A percentile compares a stretch with the other conserved stretches of the same genome.
Conservation (phyloP, 2,329 filamentous ascomycete genomes). For the Colletotrichum kahawae region DNA sequence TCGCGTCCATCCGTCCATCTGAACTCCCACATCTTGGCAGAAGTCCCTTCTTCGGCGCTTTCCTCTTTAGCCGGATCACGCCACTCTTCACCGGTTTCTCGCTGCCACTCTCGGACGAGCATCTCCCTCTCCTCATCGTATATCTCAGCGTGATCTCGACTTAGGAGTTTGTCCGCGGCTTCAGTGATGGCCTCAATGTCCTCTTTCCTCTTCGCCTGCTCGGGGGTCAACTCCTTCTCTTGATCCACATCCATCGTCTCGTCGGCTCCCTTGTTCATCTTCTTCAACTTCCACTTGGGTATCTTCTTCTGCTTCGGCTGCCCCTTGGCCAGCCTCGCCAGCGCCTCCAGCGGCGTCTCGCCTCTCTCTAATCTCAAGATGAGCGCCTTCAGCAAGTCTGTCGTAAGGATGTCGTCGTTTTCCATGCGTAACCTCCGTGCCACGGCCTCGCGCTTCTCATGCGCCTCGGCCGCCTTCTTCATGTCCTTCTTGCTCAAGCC, state of each 20-base stretch:
- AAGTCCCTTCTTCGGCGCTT: constrained; percentile 28
- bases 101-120: constrained; percentile 80
- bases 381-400: constrained; percentile 75
- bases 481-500: constrained; percentile 95
- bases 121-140: constrained; percentile 89
- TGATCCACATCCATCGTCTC: constrained; percentile 74
- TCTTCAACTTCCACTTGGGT: constrained; percentile 75
- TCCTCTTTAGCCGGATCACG: constrained; percentile 45
- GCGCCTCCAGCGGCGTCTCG: constrained; percentile 87
- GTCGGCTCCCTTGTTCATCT: constrained; percentile 58
- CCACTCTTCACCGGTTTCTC: constrained; percentile 90
- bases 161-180: constrained; percentile 85
- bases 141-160: constrained; percentile 84
- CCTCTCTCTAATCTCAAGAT: constrained; percentile 77
- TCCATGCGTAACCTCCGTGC: constrained; percentile 71
- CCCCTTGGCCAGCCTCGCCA: constrained; percentile 78
- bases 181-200: constrained; percentile 85
- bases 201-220: constrained; percentile 71
- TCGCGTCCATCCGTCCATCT: constrained; percentile 90
- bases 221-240: constrained; percentile 65
- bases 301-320: constrained; percentile 62
- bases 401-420: constrained; percentile 76
- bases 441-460: constrained; percentile 83
- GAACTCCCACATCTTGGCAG: constrained; percentile 78
- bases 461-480: constrained; percentile 83